Conservation (phyloP, 768 basidiomycete species). For the Naganishia vishniacii region DNA sequence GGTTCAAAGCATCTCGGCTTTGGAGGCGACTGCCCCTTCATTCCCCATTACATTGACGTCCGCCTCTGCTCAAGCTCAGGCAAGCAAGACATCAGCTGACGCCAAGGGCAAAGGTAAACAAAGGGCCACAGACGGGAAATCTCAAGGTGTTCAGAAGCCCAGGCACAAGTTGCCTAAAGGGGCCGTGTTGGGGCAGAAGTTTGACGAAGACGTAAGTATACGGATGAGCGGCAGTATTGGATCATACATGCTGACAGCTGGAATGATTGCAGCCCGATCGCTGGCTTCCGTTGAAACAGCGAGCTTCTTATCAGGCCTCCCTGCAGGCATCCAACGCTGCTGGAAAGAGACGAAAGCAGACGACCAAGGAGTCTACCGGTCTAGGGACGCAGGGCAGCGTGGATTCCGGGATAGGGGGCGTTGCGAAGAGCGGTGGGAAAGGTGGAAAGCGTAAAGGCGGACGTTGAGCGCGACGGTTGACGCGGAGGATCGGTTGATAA, state of each 20-base stretch:
- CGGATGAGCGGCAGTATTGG: no score
- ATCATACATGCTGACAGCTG: neutral
- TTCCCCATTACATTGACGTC: constrained; percentile 50
- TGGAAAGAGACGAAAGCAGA: constrained; percentile 40
- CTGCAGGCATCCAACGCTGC: constrained; percentile 23
- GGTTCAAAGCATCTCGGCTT: constrained; percentile 45
- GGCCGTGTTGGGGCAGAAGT: constrained; percentile 35
- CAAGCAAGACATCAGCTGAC: constrained; percentile 49
- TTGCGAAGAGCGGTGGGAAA: constrained; percentile 34
- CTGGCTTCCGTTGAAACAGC: constrained; percentile 46
- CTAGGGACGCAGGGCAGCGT: constrained; percentile 45
- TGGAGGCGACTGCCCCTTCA: constrained; percentile 55
- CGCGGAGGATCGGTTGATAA: no score
- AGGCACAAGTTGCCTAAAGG: constrained; percentile 47
- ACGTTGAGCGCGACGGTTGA: no score
- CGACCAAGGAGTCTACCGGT: constrained; percentile 47
- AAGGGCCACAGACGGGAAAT: neutral
- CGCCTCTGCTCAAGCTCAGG: constrained; percentile 42
- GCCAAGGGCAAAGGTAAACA: constrained; percentile 5
- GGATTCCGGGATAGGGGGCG: constrained; percentile 22
- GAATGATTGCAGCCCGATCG: constrained; percentile 43
- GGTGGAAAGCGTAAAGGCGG: constrained; percentile 26
- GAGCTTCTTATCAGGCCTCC: constrained; percentile 34
- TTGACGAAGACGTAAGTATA: constrained; percentile 48
- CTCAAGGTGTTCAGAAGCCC: constrained; percentile 28